phyloP scores from a whole-genome alignment of 768 basidiomycete species.

The Arthromyces matolae region DNA sequence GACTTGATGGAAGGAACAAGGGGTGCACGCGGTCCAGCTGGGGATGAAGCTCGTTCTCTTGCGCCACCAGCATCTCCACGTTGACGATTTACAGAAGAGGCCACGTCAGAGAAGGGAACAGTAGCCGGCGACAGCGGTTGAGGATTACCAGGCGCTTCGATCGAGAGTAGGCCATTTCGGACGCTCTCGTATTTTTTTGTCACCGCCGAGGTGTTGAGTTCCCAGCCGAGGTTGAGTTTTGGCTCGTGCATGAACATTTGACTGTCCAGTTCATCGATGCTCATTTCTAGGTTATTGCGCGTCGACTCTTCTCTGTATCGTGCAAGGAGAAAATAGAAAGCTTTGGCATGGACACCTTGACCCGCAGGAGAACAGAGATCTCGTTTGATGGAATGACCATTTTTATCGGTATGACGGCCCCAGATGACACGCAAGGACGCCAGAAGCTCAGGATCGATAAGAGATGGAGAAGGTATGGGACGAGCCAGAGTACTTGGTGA shows the following conservation, averaged over 20 bases:
- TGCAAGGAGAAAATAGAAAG: constrained; percentile 82
- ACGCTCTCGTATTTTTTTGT: constrained; percentile 29
- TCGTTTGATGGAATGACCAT: constrained; percentile 49
- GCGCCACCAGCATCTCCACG: constrained; percentile 20
- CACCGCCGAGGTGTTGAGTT: constrained; percentile 27
- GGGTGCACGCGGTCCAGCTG: constrained; percentile 47
- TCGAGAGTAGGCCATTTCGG: constrained; percentile 17
- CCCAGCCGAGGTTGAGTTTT: constrained; percentile 38
- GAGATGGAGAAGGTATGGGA: constrained; percentile 61
- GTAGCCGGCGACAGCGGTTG: constrained; percentile 16
- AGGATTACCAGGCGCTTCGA: constrained; percentile 15
- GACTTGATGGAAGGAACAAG: constrained; percentile 13
- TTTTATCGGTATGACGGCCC: constrained; percentile 64
- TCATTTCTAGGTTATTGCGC: constrained; percentile 45
- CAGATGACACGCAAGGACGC: constrained; percentile 80
- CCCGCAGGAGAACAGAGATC: constrained; percentile 72
- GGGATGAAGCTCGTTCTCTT: constrained; percentile 43
- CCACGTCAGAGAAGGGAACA: constrained; percentile 12
- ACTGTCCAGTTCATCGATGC: constrained; percentile 30
- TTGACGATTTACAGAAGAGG: constrained; percentile 20
- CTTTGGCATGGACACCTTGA: constrained; percentile 74
- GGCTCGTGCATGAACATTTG: constrained; percentile 23
- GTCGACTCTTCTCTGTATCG: constrained; percentile 64
- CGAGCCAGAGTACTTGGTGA: constrained; percentile 64
- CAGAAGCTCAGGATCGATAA: constrained; percentile 76